Percentiles rank a stretch among this genome's conserved stretches.
These are phyloP conservation scores for Yamadazyma tumulicola DNA, from an alignment of 805 yeast species.

Conservation along the genomic window DNA sequence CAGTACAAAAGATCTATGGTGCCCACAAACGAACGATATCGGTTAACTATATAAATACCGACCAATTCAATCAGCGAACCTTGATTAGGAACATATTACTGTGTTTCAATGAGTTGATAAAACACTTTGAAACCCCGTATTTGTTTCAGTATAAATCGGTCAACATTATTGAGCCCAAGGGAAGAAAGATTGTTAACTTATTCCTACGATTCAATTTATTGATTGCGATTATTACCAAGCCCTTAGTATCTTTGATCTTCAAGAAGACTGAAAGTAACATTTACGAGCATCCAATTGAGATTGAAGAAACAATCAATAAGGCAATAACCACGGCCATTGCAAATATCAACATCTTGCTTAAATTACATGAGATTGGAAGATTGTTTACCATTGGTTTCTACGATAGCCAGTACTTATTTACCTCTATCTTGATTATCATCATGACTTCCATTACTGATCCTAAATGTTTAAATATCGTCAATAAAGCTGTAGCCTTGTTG, in stretches of 20 bases:
- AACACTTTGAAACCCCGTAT: slow-evolving; percentile 29
- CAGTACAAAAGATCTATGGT: slow-evolving; percentile 34
- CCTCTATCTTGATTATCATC: slow-evolving; percentile 27
- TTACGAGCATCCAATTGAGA: slow-evolving; percentile 21
- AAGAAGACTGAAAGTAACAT: slow-evolving; percentile 18
- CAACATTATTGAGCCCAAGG: slow-evolving; percentile 18
- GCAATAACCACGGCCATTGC: slow-evolving; percentile 27
- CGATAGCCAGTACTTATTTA: slow-evolving; percentile 38
- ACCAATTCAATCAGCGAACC: slow-evolving; percentile 34
- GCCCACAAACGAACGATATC: slow-evolving; percentile 39
- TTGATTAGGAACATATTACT: slow-evolving; percentile 27
- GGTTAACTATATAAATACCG: slow-evolving; percentile 38
- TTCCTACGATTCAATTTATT: slow-evolving; percentile 35
- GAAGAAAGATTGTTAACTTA: slow-evolving; percentile 31
- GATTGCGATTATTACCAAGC: slow-evolving; percentile 29
- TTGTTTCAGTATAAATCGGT: slow-evolving; percentile 19
- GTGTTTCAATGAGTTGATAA: slow-evolving; percentile 26
- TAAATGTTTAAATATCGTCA: slow-evolving; percentile 14
- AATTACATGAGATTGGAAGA: slow-evolving; percentile 25
- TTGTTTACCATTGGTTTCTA: slow-evolving; percentile 35
- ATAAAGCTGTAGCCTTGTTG: slow-evolving; percentile 28
- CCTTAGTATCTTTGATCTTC: slow-evolving; percentile 30
- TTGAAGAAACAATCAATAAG: slow-evolving; percentile 24
- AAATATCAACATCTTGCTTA: slow-evolving; percentile 26
- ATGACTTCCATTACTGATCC: slow-evolving; percentile 20